Evolutionary conservation across 1,284 basidiomycete species (phyloP).

Genomic region (Sporisorium scitamineum): DNA sequence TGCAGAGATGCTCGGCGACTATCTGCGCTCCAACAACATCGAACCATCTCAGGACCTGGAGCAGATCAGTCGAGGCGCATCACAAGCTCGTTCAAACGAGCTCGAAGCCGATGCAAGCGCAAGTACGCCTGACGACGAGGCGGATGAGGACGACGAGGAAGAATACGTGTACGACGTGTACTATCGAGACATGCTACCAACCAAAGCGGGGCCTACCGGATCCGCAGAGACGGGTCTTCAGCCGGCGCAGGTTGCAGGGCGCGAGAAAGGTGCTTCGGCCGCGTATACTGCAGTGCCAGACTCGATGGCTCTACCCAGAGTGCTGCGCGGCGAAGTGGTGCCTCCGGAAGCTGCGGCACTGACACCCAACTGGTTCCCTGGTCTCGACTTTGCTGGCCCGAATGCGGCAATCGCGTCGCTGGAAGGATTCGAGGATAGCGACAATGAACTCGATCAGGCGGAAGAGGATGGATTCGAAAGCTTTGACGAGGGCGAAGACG

Average conservation of each 20-base stretch:
- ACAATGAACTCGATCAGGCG: conserved; percentile 39
- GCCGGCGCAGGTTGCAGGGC: conserved; percentile 46
- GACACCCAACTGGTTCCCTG: conserved; percentile 23
- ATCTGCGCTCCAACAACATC: conserved; percentile 49
- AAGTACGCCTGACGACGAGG: neutral
- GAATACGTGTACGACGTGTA: conserved; percentile 68
- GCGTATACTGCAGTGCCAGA: conserved; percentile 28
- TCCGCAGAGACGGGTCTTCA: conserved; percentile 36
- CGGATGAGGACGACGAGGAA: conserved; percentile 33
- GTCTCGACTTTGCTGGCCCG: conserved; percentile 37
- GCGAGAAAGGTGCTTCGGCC: conserved; percentile 28
- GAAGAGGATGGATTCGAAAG: conserved; percentile 48
- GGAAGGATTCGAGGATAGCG: conserved; percentile 43
- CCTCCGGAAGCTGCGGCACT: conserved; percentile 28
- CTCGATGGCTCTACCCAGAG: conserved; percentile 38
- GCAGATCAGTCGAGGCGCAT: conserved; percentile 29
- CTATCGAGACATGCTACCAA: conserved; percentile 57
- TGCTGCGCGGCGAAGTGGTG: conserved; percentile 44
- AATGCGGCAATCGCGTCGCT: conserved; percentile 39
- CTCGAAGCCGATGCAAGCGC: neutral
- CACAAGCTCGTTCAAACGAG: neutral
- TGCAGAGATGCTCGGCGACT: conserved; percentile 55
- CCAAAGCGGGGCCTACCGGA: conserved; percentile 39
- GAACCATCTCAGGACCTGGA: conserved; percentile 47
- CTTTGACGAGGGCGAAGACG: conserved; percentile 63